Base-by-base conservation (phyloP, 2,329 filamentous ascomycete genomes). In the Penicillium sp. region DNA sequence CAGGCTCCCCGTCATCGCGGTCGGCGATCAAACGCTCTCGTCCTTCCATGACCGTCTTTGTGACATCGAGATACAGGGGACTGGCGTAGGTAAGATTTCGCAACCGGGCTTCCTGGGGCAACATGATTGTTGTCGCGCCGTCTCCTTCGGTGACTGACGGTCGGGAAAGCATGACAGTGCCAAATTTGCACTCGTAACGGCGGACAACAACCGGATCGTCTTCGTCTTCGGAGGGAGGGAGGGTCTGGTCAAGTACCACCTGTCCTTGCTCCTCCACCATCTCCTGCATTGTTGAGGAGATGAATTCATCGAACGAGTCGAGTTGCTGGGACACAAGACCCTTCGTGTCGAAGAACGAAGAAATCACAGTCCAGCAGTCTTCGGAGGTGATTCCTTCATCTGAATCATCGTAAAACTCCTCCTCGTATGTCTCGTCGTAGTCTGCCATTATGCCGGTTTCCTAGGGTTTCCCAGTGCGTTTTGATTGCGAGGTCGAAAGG, bases 351-450 rank as follows among this genome's bases (percentile, higher is more conserved):
- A 99, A 99, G 81, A 97, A 98, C 10, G 95, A 90, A 55, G 90
- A 92, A 73, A 99, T 98, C 70, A 98, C 93, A 63, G 90, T 90
- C 95, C 96, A 99, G 81, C 92, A 97, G 78, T 99, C 96, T 80
- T 98, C 95, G 59, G 93, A 91, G 26, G 93, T 96, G 79, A 98
- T 96, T 41, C 80, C 87, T 60, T 89, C 86, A 57, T 84, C 86
- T 58, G 79, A 86, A 58, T 89, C 86, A 60, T 84, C 85, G 68
- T 89, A 89, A 62, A 86, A 85, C 62, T 84, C 84, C 64, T 87
- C 85, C 59, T 88, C 88, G 72, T 91, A 90, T 61, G 87, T 84
- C 52, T 84, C 81, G 55, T 85, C 82, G 68, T 82, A 82, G 59
- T 82, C 79, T 53, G 81, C 82, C 82, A 85, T 85, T 56, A 57